Percentiles rank a stretch among this genome's conserved stretches.
Conservation (phyloP, 345 rosid genomes). For the Corymbia maculata region DNA sequence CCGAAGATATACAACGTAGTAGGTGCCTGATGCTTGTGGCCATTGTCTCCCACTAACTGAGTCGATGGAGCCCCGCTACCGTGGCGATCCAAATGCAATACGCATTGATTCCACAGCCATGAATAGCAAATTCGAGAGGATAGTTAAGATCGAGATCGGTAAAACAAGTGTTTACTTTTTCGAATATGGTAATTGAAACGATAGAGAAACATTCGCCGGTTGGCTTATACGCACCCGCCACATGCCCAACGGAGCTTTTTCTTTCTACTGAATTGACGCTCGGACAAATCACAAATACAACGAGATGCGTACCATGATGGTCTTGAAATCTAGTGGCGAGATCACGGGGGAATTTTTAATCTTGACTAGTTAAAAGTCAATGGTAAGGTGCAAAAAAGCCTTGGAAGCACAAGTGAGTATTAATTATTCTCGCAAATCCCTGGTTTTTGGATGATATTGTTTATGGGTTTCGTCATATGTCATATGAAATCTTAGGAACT, state of each 20-base stretch:
- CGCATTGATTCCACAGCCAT: background rate
- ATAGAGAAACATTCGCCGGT: background rate
- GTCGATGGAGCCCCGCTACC: background rate
- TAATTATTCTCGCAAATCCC: background rate
- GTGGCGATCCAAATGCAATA: background rate
- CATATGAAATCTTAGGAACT: constrained; percentile 9
- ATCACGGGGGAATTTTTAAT: background rate
- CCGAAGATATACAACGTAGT: background rate
- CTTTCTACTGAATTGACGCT: background rate
- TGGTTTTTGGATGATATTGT: background rate
- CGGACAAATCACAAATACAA: background rate
- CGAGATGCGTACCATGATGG: background rate
- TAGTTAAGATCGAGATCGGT: too few species aligned
- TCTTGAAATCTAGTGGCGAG: background rate
- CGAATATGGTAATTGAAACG: accelerated
- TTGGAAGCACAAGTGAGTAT: background rate
- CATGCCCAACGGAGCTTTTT: background rate
- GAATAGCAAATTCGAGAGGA: background rate
- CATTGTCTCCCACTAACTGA: background rate
- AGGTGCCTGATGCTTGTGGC: background rate
- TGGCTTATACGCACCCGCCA: background rate
- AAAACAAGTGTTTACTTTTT: accelerated
- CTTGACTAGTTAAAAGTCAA: background rate
- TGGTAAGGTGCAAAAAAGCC: background rate
- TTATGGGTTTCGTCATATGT: background rate